Conservation (phyloP, 1,284 basidiomycete species). For the Pseudozyma flocculosa region DNA sequence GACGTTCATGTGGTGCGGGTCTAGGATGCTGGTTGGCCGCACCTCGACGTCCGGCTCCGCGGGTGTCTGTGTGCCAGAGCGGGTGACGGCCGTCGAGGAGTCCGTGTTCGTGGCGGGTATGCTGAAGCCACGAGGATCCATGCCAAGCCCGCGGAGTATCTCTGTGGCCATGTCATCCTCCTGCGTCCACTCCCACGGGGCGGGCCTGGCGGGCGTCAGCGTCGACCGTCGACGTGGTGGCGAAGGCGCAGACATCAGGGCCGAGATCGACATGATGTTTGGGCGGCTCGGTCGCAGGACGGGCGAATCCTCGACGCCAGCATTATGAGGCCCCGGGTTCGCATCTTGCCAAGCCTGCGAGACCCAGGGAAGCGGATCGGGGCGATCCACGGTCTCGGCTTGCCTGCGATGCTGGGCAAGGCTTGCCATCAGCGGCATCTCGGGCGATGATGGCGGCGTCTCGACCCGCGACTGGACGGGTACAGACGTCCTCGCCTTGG, state of each 20-base stretch:
- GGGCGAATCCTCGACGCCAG: constrained; percentile 13
- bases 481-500: background rate
- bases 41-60: background rate
- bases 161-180: constrained; percentile 27
- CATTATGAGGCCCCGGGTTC: too few species aligned
- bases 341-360: too few species aligned
- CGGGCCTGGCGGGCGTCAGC: constrained; percentile 3
- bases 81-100: too few species aligned
- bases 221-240: constrained; percentile 11
- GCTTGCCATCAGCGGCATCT: background rate
- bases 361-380: too few species aligned
- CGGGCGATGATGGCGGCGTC: background rate
- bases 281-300: constrained; percentile 15
- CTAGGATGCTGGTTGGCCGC: background rate
- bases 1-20: background rate
- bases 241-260: constrained; percentile 25
- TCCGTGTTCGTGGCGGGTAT: constrained; percentile 6
- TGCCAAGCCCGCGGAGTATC: constrained; percentile 4
- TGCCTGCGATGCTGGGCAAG: background rate
- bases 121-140: constrained; percentile 5
- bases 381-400: too few species aligned
- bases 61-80: background rate
- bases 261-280: constrained; percentile 40
- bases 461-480: too few species aligned
- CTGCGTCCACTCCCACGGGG: constrained; percentile 20